phyloP scores from a whole-genome alignment of 495 filamentous ascomycete species.

The Annulohypoxylon maeteangense region DNA sequence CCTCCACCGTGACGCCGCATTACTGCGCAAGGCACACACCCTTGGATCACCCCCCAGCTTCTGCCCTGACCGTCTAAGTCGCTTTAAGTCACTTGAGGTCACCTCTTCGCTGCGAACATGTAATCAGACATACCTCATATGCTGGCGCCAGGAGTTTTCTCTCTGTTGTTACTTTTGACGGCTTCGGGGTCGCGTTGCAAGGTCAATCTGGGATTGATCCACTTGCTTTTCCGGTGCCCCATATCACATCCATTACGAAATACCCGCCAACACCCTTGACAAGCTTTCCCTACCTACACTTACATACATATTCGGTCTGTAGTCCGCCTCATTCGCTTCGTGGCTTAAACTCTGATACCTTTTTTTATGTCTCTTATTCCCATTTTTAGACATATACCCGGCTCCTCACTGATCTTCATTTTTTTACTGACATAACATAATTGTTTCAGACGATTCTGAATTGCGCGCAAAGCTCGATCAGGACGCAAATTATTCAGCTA shows the following conservation, averaged over 20 bases:
- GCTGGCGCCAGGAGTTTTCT: conserved; percentile 48
- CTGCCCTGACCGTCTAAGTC: conserved; percentile 48
- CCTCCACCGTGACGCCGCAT: conserved; percentile 40
- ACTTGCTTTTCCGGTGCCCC: conserved; percentile 42
- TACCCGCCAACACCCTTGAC: conserved; percentile 43
- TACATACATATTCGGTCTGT: conserved; percentile 43
- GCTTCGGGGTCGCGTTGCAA: conserved; percentile 46
- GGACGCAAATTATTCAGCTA: conserved; percentile 22
- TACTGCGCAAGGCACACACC: conserved; percentile 35
- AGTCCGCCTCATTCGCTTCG: conserved; percentile 37
- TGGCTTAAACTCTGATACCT: conserved; percentile 26
- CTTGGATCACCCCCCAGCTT: conserved; percentile 22
- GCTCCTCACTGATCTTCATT: neutral
- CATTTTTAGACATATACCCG: conserved; percentile 28
- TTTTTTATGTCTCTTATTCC: conserved; percentile 27
- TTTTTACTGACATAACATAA: conserved; percentile 24
- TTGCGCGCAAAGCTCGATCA: conserved; percentile 36
- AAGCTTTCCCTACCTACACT: conserved; percentile 31
- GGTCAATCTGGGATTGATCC: conserved; percentile 46
- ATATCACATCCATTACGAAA: conserved; percentile 42
- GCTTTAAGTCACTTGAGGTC: conserved; percentile 47
- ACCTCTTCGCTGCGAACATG: conserved; percentile 46
- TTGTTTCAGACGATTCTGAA: conserved; percentile 31
- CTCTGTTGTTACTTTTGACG: conserved; percentile 38
- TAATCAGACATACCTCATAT: conserved; percentile 50